Base-by-base conservation (phyloP, 768 basidiomycete genomes). In the Russula virescens region DNA sequence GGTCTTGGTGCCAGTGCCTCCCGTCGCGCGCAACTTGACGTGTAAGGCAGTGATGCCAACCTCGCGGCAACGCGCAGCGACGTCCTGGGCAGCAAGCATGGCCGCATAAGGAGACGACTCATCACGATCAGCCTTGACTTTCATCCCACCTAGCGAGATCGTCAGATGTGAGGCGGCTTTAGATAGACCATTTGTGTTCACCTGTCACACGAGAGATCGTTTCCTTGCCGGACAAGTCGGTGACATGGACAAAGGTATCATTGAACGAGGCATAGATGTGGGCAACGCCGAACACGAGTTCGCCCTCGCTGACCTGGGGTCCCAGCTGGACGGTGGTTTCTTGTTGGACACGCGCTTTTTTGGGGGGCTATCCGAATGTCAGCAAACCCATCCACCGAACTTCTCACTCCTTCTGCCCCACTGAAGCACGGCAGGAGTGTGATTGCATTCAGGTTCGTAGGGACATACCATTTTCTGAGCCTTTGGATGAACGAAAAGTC, bases 241-340 rank as follows among this genome's bases (percentile, higher is more conserved):
- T 99, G 72, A 99, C 82, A 75, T 99, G 97, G 69, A 99, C 97
- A 76, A 98, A 98, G 62, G 97, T 99, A 74, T 99, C 97, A 79
- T 99, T 99, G 86, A 99, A 99, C 61, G 94, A 96, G 45, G 97
- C 96, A 71, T 89, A 98, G 80, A 98, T 98, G 81, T 96, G 96
- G 13, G 97, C 97, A 65, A 98, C 94, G 68, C 96, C 96, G 73
- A 96, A 98, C 47, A 98, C 96, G 71, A 89, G 86, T 78, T 98
- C 94, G 73, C 96, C 94, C 75, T 97, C 94, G 64, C 88, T 88
- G 71, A 95, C 91, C 75, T 98, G 89, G 70, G 95, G 96, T 68
- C 96, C 95, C 76, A 97, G 91, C 58, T 88, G 87, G 73, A 94
- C 91, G 69, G 90, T 83, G 73, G 82, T 84, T 73, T 91, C 89